Evolutionary conservation across 306 rosid species (phyloP).

Genomic region (Oxytropis ochrocephala): DNA sequence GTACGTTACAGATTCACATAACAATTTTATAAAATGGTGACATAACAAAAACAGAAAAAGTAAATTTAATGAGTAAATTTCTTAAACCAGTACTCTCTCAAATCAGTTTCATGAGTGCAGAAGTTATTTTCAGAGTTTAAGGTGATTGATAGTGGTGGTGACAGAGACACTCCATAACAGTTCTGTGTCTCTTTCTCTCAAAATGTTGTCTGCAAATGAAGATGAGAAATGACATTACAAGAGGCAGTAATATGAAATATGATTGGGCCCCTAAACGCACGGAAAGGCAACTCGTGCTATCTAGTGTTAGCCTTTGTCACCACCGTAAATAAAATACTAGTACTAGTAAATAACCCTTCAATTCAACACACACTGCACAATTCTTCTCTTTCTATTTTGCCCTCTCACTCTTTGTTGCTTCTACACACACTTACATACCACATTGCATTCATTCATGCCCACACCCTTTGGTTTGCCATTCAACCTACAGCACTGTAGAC

Average conservation of each 20-base stretch:
- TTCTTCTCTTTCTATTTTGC: background rate
- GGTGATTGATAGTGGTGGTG: background rate
- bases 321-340: too few species aligned
- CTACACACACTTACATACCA: background rate
- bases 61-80: too few species aligned
- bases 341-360: background rate
- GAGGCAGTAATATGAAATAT: slow-evolving; percentile 21
- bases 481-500: slow-evolving; percentile 60
- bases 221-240: background rate
- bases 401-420: background rate
- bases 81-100: too few species aligned
- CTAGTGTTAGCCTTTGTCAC: background rate
- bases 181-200: background rate
- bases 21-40: too few species aligned
- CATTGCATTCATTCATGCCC: slow-evolving; percentile 43
- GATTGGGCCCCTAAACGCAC: slow-evolving; percentile 30
- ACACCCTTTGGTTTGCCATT: slow-evolving; percentile 80
- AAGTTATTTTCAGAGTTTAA: background rate
- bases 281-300: slow-evolving; percentile 26
- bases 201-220: background rate
- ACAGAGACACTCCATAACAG: background rate
- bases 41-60: too few species aligned
- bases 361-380: background rate
- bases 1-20: too few species aligned
- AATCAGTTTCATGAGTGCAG: background rate